These are phyloP conservation scores for Chlorella sorokiniana DNA, from an alignment of 139 green algal species.

Conservation along the genomic window DNA sequence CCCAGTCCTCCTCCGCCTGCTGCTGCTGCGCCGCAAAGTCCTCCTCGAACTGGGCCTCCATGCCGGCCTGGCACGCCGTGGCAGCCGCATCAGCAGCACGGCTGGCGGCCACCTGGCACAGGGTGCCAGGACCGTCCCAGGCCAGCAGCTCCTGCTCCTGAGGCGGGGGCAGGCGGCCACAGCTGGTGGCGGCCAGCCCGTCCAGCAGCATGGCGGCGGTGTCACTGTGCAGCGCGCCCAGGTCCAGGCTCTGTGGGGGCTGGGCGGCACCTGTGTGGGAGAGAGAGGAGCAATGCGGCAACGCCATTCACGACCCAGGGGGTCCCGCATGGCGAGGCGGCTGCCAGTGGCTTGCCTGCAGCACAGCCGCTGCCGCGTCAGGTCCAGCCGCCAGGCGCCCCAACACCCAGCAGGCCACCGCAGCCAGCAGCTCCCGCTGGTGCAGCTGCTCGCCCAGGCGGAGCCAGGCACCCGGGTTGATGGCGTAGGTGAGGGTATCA, in stretches of 20 bases:
- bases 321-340: not conserved
- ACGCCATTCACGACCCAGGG: not conserved
- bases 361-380: not conserved
- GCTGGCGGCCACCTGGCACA: not conserved
- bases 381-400: not conserved
- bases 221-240: not conserved
- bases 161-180: not conserved
- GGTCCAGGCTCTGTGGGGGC: not conserved
- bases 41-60: not conserved
- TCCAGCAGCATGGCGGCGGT: slow-evolving; percentile 11
- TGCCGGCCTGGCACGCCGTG: not conserved
- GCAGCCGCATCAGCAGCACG: not conserved
- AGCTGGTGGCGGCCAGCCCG: not conserved
- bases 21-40: not conserved
- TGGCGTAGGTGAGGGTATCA: not conserved
- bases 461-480: not conserved
- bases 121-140: not conserved
- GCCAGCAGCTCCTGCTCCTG: not conserved
- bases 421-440: not conserved
- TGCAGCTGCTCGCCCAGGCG: not conserved
- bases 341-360: not conserved
- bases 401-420: not conserved
- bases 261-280: not conserved
- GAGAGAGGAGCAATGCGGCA: not conserved
- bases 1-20: slow-evolving; percentile 14